Evolutionary conservation across 2,329 filamentous ascomycete genomes (phyloP).

Genomic region (Penicillium sp.): DNA sequence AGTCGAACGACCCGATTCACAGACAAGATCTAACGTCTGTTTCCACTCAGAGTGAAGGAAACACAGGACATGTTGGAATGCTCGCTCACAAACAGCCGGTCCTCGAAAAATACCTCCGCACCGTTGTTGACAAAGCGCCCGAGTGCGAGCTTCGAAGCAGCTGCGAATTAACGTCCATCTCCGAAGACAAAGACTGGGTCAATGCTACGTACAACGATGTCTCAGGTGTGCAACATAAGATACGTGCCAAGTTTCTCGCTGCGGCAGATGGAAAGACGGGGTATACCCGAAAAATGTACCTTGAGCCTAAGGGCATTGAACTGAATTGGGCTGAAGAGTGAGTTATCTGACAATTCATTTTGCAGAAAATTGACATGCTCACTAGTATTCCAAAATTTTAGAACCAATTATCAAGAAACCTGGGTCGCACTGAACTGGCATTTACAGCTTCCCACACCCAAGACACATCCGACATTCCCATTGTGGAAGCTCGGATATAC

Average conservation of each 20-base stretch:
- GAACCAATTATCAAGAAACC: conserved; percentile 32
- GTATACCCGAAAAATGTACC: conserved; percentile 50
- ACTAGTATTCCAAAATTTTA: conserved; percentile 6
- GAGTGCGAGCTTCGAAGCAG: conserved; percentile 12
- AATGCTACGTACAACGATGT: conserved; percentile 10
- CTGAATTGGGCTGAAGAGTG: conserved; percentile 37
- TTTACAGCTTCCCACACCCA: conserved; percentile 48
- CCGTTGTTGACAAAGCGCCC: not conserved
- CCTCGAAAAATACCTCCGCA: conserved; percentile 29
- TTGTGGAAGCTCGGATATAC: conserved; percentile 53
- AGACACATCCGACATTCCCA: conserved; percentile 54
- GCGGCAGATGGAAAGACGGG: conserved; percentile 56
- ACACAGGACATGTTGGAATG: conserved; percentile 37
- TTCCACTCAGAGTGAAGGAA: conserved; percentile 27
- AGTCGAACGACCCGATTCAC: not conserved
- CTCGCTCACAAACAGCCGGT: conserved; percentile 37
- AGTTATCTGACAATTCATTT: not conserved
- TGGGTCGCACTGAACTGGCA: conserved; percentile 57
- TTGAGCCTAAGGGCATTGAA: conserved; percentile 48
- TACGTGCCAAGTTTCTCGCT: conserved; percentile 38
- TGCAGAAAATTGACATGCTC: not conserved
- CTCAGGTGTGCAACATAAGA: not conserved
- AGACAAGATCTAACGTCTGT: not conserved
- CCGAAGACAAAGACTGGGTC: conserved; percentile 17
- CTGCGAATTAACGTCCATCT: conserved; percentile 14